phyloP scores from a whole-genome alignment of 352 stramenopile species.

The Pythium guiyangense region DNA sequence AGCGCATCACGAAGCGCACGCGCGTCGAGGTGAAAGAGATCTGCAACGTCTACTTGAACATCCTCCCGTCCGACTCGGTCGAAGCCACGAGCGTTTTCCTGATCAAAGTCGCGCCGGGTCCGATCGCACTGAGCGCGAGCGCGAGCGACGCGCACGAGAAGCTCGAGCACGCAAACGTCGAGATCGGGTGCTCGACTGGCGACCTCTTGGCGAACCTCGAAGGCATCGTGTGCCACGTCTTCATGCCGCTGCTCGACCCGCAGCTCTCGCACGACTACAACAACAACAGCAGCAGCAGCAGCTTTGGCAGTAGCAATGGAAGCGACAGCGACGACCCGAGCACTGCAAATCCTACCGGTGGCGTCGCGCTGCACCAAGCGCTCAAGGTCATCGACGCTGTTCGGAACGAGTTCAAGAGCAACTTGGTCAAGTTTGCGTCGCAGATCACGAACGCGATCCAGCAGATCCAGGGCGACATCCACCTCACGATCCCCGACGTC shows the following conservation, averaged over 20 bases:
- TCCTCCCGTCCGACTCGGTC: constrained; percentile 51
- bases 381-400: constrained; percentile 81
- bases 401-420: constrained; percentile 87
- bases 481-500: constrained; percentile 91
- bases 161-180: constrained; percentile 60
- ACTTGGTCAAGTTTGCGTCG: constrained; percentile 90
- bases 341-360: neutral
- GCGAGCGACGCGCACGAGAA: constrained; percentile 34
- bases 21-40: constrained; percentile 44
- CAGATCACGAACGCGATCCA: constrained; percentile 92
- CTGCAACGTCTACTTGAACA: constrained; percentile 69
- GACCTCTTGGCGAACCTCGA: constrained; percentile 82
- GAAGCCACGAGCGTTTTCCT: constrained; percentile 71
- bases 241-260: constrained; percentile 82
- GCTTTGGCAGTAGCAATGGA: neutral
- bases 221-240: constrained; percentile 86
- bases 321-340: neutral
- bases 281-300: constrained; percentile 7
- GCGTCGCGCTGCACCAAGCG: constrained; percentile 31
- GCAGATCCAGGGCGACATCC: constrained; percentile 93
- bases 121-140: constrained; percentile 33
- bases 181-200: constrained; percentile 86
- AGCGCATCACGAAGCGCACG: constrained; percentile 39
- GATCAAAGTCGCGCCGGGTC: constrained; percentile 61
- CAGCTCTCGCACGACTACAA: constrained; percentile 38